Evolutionary conservation across 306 rosid species (phyloP).

Genomic region (Hippophae tibetana): DNA sequence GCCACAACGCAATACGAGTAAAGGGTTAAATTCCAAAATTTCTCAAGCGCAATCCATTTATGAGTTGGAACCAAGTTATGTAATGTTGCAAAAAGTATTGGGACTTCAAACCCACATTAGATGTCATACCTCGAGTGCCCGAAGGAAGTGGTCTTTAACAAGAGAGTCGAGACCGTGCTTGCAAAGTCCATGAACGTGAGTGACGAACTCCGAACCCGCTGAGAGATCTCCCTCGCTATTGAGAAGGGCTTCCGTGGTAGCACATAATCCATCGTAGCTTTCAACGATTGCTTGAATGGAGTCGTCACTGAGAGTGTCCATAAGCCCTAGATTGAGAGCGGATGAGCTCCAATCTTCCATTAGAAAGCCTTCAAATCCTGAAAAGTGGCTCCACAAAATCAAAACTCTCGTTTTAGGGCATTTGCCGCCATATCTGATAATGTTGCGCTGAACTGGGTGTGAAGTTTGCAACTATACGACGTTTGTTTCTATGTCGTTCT

Average conservation of each 20-base stretch:
- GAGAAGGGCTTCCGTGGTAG: constrained; percentile 44
- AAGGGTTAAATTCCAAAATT: background rate
- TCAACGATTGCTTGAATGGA: constrained; percentile 32
- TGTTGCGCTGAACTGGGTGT: too few relatives aligned
- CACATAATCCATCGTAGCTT: constrained; percentile 52
- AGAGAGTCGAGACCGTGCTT: constrained; percentile 57
- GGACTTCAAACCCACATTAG: background rate
- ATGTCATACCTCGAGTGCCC: constrained; percentile 45
- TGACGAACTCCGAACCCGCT: constrained; percentile 41
- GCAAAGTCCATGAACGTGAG: constrained; percentile 56
- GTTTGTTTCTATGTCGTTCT: too few relatives aligned
- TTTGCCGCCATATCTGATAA: too few relatives aligned
- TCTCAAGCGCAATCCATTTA: background rate
- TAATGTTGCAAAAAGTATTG: background rate
- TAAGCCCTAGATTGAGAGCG: constrained; percentile 29
- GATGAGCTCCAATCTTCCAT: constrained; percentile 36
- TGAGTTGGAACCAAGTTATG: background rate
- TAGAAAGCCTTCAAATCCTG: background rate
- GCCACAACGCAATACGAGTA: background rate
- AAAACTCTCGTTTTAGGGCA: too few relatives aligned
- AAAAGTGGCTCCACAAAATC: too few relatives aligned
- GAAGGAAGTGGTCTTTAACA: constrained; percentile 64
- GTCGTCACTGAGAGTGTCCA: constrained; percentile 39
- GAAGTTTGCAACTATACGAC: too few relatives aligned
- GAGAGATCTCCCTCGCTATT: constrained; percentile 49